phyloP scores from a whole-genome alignment of 1,284 basidiomycete species.

The Rhodotorula sp. region DNA sequence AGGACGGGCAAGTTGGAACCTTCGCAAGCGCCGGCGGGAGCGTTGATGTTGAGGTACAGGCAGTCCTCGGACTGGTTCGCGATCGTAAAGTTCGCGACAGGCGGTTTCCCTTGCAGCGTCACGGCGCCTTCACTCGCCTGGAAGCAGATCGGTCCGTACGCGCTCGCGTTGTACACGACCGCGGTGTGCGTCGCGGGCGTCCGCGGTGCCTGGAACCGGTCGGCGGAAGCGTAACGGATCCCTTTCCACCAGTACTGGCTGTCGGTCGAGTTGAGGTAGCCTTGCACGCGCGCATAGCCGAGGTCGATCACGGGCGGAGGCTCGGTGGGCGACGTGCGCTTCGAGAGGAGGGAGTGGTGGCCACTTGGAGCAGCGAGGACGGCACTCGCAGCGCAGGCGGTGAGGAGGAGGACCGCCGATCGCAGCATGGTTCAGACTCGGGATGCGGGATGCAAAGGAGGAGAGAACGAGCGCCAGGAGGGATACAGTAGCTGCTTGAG shows the following conservation, averaged over 20 bases:
- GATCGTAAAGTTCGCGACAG: neutral
- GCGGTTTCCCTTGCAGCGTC: neutral
- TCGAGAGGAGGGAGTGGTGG: neutral
- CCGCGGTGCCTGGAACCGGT: constrained; percentile 2
- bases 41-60: constrained; percentile 2
- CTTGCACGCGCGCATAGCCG: constrained; percentile 3
- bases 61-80: constrained; percentile 1
- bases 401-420: neutral
- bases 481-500: too few relatives aligned
- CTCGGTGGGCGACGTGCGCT: neutral
- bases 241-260: neutral
- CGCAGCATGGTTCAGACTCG: too few relatives aligned
- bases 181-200: neutral
- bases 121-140: neutral
- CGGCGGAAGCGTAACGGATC: constrained; percentile 5
- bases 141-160: neutral
- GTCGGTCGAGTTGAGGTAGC: constrained; percentile 2
- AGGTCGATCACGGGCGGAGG: constrained; percentile 10
- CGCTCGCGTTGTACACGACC: neutral
- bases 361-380: neutral
- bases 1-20: constrained; percentile 1
- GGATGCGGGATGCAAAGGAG: too few relatives aligned
- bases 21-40: neutral
- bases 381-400: neutral
- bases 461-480: too few relatives aligned